Evolutionary conservation across 306 rosid genomes (phyloP).

Genomic region (Gastrolobium bilobum): DNA sequence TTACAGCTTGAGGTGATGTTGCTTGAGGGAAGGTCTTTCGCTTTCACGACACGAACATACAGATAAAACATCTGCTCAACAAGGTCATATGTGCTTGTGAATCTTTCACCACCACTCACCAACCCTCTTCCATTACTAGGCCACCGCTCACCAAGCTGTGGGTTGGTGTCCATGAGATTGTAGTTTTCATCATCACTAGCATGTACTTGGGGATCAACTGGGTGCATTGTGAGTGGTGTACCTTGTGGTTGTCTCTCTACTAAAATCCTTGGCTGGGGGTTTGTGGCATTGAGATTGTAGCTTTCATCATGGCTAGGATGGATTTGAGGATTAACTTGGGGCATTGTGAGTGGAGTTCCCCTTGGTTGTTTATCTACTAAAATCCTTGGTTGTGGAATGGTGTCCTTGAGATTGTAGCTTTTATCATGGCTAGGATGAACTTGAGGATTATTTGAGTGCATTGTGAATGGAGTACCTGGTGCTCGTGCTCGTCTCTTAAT

Average conservation of each 20-base stretch:
- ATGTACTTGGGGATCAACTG: conserved; percentile 41
- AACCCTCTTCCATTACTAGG: conserved; percentile 64
- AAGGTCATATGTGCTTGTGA: conserved; percentile 71
- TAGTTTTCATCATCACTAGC: conserved; percentile 54
- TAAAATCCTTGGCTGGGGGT: conserved; percentile 64
- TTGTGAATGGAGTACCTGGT: conserved; percentile 46
- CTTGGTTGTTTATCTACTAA: conserved; percentile 56
- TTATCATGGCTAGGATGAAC: conserved; percentile 54
- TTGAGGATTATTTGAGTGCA: conserved; percentile 53
- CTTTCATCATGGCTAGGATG: conserved; percentile 54
- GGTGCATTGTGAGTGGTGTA: conserved; percentile 57
- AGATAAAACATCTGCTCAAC: conserved; percentile 87
- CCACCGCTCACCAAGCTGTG: conserved; percentile 71
- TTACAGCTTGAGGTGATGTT: conserved; percentile 72
- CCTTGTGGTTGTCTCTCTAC: conserved; percentile 62
- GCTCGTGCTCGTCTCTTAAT: conserved; percentile 61
- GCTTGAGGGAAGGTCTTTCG: conserved; percentile 78
- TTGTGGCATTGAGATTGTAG: conserved; percentile 67
- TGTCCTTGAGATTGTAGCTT: conserved; percentile 65
- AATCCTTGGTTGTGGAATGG: conserved; percentile 68
- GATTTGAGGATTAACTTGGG: conserved; percentile 53
- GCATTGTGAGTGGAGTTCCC: conserved; percentile 39
- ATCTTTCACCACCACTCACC: conserved; percentile 68
- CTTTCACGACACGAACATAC: conserved; percentile 79
- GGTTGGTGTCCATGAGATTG: conserved; percentile 63